These are phyloP conservation scores for Aphanocladium album DNA, from an alignment of 2,329 filamentous ascomycete species.

Conservation along the genomic window DNA sequence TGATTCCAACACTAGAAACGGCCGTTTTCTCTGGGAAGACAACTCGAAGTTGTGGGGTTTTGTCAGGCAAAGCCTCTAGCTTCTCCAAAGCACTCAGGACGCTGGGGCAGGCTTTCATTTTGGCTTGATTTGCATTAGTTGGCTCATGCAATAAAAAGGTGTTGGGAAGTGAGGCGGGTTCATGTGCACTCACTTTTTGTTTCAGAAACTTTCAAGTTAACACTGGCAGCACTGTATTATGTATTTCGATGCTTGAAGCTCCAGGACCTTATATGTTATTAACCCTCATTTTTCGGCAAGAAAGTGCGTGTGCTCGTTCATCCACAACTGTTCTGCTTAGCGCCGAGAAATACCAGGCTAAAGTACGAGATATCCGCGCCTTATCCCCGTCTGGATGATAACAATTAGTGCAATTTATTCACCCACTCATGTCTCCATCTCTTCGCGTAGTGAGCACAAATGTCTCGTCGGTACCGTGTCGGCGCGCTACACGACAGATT, in stretches of 20 bases:
- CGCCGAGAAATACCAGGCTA: background rate
- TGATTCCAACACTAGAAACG: background rate
- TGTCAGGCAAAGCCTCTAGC: background rate
- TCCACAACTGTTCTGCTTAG: background rate
- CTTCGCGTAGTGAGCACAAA: background rate
- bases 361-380: background rate
- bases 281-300: too few species aligned
- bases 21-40: background rate
- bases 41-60: background rate
- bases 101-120: slow-evolving; percentile 2
- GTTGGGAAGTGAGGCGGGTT: too few species aligned
- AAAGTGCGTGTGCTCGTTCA: background rate
- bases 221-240: too few species aligned
- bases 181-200: too few species aligned
- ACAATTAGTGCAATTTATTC: background rate
- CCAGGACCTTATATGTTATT: too few species aligned
- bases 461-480: background rate
- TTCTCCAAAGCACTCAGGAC: background rate
- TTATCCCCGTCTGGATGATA: background rate
- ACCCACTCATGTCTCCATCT: too few species aligned
- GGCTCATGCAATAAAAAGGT: too few species aligned
- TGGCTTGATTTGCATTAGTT: background rate
- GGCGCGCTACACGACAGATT: background rate
- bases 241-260: too few species aligned
- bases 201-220: too few species aligned